Evolutionary conservation across 2,329 filamentous ascomycete species (phyloP).

Genomic region (Diaporthe humulicola): DNA sequence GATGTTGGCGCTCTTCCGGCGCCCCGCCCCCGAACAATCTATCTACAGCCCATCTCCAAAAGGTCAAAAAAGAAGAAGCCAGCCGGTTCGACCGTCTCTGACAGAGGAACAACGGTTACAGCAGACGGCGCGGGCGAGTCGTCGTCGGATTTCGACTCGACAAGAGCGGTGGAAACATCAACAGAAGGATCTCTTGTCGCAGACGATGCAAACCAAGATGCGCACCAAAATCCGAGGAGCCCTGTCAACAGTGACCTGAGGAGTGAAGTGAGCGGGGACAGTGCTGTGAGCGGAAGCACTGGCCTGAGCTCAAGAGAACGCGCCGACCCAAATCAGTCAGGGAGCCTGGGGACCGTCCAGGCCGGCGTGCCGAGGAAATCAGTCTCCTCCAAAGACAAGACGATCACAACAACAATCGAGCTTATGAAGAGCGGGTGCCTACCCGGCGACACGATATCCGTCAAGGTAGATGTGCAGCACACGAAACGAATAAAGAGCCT

Average conservation of each 20-base stretch:
- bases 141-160: constrained; percentile 54
- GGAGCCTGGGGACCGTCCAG: constrained; percentile 62
- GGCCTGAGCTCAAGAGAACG: constrained; percentile 64
- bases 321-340: constrained; percentile 55
- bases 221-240: constrained; percentile 53
- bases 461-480: constrained; percentile 87
- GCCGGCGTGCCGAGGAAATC: constrained; percentile 53
- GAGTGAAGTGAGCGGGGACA: constrained; percentile 80
- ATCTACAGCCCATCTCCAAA: constrained; percentile 87
- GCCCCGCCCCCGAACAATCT: constrained; percentile 86
- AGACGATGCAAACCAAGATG: constrained; percentile 56
- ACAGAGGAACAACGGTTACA: constrained; percentile 50
- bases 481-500: constrained; percentile 91
- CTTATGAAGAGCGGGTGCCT: constrained; percentile 86
- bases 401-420: constrained; percentile 89
- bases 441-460: constrained; percentile 84
- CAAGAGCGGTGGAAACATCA: constrained; percentile 52
- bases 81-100: constrained; percentile 51
- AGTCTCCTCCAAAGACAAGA: constrained; percentile 72
- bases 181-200: constrained; percentile 56
- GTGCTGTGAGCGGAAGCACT: constrained; percentile 75
- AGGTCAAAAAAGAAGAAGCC: constrained; percentile 73
- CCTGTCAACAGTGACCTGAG: constrained; percentile 67
- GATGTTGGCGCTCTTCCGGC: constrained; percentile 83
- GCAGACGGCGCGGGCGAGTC: constrained; percentile 50